Base-by-base conservation (phyloP, 164 flowering plant species). In the Houttuynia cordata region DNA sequence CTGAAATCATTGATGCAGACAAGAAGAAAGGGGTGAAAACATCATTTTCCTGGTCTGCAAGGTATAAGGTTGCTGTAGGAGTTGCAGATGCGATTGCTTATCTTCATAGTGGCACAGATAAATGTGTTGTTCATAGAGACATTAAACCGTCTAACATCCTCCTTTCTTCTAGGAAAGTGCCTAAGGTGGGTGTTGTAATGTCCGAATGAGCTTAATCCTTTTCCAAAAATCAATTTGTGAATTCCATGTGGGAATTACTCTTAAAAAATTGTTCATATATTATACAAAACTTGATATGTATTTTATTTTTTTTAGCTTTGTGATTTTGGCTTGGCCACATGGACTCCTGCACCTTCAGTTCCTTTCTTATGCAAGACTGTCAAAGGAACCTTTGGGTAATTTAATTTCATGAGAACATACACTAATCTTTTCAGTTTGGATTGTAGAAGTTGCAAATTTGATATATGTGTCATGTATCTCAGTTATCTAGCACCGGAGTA, bases 361-460 rank as follows among this genome's bases (percentile, higher is more conserved):
- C 96, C 98, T 56, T 91, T 91, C 76, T 87, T 91, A 40, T 91
- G 98, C 80, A 88, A 91, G 68, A 91, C 96, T 62, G 98, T 91
- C 24, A 91, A 91, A 73, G 98, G 98, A 72, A 91, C 98, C 72
- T 91, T 91, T 67, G 98, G 98, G 96, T 88, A 82, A 57, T n/a
- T 24, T 21, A 15, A 24, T 19, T 19, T 37, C n/a, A 14, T 18
- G 30, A 57, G 7, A 37, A 9, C 15, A 3, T 25, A 15, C 25
- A 57, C 4, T 25, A 34, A 12, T 25, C 47, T 57, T 19, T 18
- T 37, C 13, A 18, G 21, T 25, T 24, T 1, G 14, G 8, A 5
- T n/a, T 17, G 39, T 37, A 0, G 17, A 54, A 23, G 34, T 30
- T 9, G 30, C 17, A 30, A 24, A 30, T 22, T 41, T 58, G 19